phyloP scores from a whole-genome alignment of 495 filamentous ascomycete species.

The Tuber microsphaerosporum region DNA sequence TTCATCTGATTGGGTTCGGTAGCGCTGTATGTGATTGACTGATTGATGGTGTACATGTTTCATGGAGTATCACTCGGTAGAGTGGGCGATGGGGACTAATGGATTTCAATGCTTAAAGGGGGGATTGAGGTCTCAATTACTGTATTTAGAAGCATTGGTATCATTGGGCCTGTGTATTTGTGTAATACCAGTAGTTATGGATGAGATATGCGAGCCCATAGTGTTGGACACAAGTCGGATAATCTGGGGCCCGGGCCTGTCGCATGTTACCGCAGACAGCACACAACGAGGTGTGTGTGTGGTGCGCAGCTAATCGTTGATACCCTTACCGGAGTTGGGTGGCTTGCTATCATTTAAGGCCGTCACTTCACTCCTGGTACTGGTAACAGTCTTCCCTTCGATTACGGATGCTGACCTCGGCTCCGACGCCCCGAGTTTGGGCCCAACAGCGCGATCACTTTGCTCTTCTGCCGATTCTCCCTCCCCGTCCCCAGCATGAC shows the following conservation, averaged over 20 bases:
- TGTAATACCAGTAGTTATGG: not conserved
- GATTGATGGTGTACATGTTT: not conserved
- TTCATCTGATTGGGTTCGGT: not conserved
- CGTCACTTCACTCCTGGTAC: not conserved
- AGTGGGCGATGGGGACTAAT: not conserved
- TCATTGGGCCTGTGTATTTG: not conserved
- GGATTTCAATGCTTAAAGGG: not conserved
- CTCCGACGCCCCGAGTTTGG: not conserved
- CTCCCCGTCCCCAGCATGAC: not conserved
- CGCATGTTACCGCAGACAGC: not conserved
- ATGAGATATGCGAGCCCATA: not conserved
- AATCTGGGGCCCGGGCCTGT: not conserved
- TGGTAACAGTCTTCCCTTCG: not conserved
- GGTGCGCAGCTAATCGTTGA: not conserved
- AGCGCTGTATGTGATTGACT: not conserved
- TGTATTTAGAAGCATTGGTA: not conserved
- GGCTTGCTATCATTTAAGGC: conserved; percentile 1
- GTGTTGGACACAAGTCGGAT: not conserved
- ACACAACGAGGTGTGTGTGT: not conserved
- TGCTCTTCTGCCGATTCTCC: not conserved
- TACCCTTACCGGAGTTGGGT: not conserved
- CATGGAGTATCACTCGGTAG: not conserved
- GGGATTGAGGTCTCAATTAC: not conserved
- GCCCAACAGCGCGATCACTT: not conserved
- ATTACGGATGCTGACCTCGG: not conserved